Evolutionary conservation across 2,329 filamentous ascomycete species (phyloP).

Genomic region (Neofusicoccum sp.): DNA sequence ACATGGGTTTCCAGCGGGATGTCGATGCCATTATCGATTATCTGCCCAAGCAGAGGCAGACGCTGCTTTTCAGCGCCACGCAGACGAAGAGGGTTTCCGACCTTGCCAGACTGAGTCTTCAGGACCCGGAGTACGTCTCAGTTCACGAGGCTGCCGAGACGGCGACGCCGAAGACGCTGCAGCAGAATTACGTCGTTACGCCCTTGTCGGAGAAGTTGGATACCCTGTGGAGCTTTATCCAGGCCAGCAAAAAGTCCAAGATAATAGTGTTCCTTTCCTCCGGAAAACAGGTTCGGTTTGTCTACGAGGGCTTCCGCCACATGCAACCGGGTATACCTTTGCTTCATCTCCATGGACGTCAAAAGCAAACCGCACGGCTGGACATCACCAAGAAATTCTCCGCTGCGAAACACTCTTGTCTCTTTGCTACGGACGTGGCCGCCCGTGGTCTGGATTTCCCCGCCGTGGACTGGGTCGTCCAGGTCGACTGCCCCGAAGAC

Average conservation of each 20-base stretch:
- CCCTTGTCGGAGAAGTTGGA: slow-evolving; percentile 88
- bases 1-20: slow-evolving; percentile 91
- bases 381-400: slow-evolving; percentile 88
- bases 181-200: slow-evolving; percentile 89
- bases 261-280: slow-evolving; percentile 95
- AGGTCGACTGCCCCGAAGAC: slow-evolving; percentile 95
- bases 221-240: slow-evolving; percentile 89
- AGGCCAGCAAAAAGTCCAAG: slow-evolving; percentile 87
- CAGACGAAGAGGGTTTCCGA: slow-evolving; percentile 95
- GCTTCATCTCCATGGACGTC: slow-evolving; percentile 88
- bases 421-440: slow-evolving; percentile 95
- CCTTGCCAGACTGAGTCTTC: slow-evolving; percentile 81
- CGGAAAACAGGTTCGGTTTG: slow-evolving; percentile 94
- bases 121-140: slow-evolving; percentile 91
- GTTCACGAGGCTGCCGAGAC: slow-evolving; percentile 81
- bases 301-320: slow-evolving; percentile 90
- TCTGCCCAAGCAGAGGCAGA: slow-evolving; percentile 82
- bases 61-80: slow-evolving; percentile 92
- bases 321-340: slow-evolving; percentile 93
- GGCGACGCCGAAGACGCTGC: slow-evolving; percentile 80
- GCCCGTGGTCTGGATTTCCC: slow-evolving; percentile 95
- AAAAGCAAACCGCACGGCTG: slow-evolving; percentile 86
- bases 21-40: slow-evolving; percentile 94
- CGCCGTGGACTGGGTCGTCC: slow-evolving; percentile 97
- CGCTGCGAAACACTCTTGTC: slow-evolving; percentile 76